Evolutionary conservation across 805 yeast genomes (phyloP).

Genomic region (Candida chauliodis): DNA sequence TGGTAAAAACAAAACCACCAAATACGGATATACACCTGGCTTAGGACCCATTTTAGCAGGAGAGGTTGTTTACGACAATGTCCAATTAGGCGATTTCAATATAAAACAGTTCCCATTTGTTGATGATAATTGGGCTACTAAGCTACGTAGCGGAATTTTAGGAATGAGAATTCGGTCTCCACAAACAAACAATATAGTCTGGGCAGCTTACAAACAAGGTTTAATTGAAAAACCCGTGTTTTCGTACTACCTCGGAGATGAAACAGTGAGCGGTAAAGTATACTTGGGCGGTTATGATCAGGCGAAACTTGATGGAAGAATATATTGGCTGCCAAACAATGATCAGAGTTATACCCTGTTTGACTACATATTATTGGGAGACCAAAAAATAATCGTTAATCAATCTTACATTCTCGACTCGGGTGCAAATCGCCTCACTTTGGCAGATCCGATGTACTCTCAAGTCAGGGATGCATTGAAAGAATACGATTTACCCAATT

Average conservation of each 20-base stretch:
- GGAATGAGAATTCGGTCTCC: background rate
- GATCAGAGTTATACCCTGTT: background rate
- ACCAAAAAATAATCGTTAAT: background rate
- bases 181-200: background rate
- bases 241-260: background rate
- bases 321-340: background rate
- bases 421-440: background rate
- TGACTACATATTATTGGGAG: background rate
- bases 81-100: background rate
- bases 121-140: background rate
- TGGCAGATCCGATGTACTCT: background rate
- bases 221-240: background rate
- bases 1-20: background rate
- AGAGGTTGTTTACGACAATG: background rate
- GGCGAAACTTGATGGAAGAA: slow-evolving; percentile 3
- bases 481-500: background rate
- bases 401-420: background rate
- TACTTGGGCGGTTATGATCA: slow-evolving; percentile 5
- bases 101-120: background rate
- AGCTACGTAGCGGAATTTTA: background rate
- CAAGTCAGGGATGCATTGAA: background rate
- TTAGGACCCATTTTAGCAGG: background rate
- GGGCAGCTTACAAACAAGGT: background rate
- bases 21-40: background rate
- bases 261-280: background rate